These are phyloP conservation scores for Botrytis porri DNA, from an alignment of 2,329 filamentous ascomycete genomes.

Conservation along the genomic window DNA sequence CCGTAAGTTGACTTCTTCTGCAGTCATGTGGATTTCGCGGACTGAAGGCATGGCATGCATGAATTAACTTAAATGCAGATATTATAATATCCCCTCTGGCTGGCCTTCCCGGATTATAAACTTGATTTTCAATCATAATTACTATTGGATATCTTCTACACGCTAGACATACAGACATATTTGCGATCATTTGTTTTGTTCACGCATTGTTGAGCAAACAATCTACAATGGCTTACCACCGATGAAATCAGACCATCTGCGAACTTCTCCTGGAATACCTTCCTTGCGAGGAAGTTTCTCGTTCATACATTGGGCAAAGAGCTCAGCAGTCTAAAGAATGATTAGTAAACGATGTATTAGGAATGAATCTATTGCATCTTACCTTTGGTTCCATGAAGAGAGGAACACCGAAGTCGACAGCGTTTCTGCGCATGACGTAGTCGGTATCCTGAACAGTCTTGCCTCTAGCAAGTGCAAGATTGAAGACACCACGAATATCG, in stretches of 20 bases:
- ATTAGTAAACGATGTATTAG: slow-evolving; percentile 4
- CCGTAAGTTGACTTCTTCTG: not conserved
- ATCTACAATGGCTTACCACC: slow-evolving; percentile 74
- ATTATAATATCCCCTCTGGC: not conserved
- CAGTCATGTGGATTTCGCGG: not conserved
- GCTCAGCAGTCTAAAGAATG: slow-evolving; percentile 72
- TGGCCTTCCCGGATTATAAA: not conserved
- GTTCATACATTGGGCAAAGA: slow-evolving; percentile 96
- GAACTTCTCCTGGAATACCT: slow-evolving; percentile 87
- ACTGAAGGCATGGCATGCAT: not conserved
- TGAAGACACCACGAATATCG: slow-evolving; percentile 94
- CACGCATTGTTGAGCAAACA: not conserved
- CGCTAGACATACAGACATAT: not conserved
- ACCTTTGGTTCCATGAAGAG: slow-evolving; percentile 99
- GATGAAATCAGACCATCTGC: slow-evolving; percentile 93
- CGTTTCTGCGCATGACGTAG: slow-evolving; percentile 98
- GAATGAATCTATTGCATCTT: slow-evolving; percentile 27
- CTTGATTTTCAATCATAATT: not conserved
- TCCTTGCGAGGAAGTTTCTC: slow-evolving; percentile 88
- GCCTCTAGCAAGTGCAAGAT: slow-evolving; percentile 79
- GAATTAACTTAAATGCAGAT: not conserved
- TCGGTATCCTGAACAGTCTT: slow-evolving; percentile 87
- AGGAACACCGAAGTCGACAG: slow-evolving; percentile 95
- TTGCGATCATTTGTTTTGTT: not conserved
- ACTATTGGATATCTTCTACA: not conserved